Evolutionary conservation across 2,329 filamentous ascomycete species (phyloP).

Genomic region (Hymenoscyphus occultus): DNA sequence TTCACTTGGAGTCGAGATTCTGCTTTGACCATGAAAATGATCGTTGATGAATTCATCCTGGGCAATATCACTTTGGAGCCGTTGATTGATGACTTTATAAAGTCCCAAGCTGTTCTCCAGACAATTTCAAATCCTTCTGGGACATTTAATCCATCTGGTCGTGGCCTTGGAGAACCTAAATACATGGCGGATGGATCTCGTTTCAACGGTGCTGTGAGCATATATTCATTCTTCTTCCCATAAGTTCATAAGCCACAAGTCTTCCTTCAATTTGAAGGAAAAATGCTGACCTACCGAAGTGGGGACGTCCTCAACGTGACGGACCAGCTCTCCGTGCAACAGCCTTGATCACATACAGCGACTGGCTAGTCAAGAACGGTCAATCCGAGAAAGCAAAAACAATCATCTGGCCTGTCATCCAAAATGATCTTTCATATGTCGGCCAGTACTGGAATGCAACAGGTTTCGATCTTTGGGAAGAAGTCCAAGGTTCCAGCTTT

Average conservation of each 20-base stretch:
- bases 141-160: conserved; percentile 40
- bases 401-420: conserved; percentile 70
- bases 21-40: conserved; percentile 66
- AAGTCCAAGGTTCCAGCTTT: conserved; percentile 73
- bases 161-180: conserved; percentile 68
- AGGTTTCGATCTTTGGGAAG: conserved; percentile 79
- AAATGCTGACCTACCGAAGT: conserved; percentile 9
- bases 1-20: conserved; percentile 77
- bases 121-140: conserved; percentile 54
- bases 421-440: conserved; percentile 73
- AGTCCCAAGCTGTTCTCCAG: conserved; percentile 58
- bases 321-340: conserved; percentile 74
- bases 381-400: conserved; percentile 40
- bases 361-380: conserved; percentile 66
- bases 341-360: conserved; percentile 69
- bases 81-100: conserved; percentile 64
- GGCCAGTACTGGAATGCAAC: conserved; percentile 65
- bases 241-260: background rate
- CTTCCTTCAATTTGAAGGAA: background rate
- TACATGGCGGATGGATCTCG: conserved; percentile 61
- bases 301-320: conserved; percentile 70
- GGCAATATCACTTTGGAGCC: conserved; percentile 47
- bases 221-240: background rate
- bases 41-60: conserved; percentile 63
- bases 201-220: conserved; percentile 50